A percentile compares a stretch with the other conserved stretches of the same genome.
Evolutionary conservation across 2,329 filamentous ascomycete species (phyloP).

Genomic region (Ceratocystis cubensis): DNA sequence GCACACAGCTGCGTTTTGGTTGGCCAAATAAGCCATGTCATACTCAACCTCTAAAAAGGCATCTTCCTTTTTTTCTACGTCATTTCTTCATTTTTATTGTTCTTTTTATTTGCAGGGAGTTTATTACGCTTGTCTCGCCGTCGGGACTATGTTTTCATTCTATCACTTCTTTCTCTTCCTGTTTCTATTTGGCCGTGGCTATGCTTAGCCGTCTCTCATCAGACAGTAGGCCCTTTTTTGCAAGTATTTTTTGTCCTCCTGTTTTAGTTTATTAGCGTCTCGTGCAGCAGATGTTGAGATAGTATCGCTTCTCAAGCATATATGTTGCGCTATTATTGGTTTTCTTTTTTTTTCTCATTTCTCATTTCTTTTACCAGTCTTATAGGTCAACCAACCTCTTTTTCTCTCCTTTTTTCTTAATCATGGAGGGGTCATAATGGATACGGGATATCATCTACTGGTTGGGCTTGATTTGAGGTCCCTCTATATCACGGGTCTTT

Average conservation of each 20-base stretch:
- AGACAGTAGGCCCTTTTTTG: neutral
- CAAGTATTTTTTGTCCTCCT: neutral
- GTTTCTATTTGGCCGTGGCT: neutral
- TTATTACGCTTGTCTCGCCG: neutral
- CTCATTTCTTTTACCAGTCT: constrained; percentile 4
- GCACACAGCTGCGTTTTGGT: neutral
- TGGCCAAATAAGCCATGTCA: neutral
- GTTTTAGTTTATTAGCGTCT: neutral
- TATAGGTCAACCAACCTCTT: constrained; percentile 10
- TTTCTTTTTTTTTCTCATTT: neutral
- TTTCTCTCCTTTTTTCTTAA: constrained; percentile 4
- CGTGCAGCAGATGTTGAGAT: constrained; percentile 1
- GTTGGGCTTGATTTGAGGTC: neutral
- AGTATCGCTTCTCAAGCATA: neutral
- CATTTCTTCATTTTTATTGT: neutral
- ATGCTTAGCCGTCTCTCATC: neutral
- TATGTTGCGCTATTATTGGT: neutral
- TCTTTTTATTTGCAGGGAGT: neutral
- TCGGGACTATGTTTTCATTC: neutral
- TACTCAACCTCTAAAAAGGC: neutral
- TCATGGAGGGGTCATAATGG: neutral
- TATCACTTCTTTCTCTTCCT: neutral
- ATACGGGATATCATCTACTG: neutral
- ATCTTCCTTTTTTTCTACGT: neutral
- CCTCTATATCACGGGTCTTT: neutral